Conservation (phyloP, 495 filamentous ascomycete species). For the Evernia prunastri region DNA sequence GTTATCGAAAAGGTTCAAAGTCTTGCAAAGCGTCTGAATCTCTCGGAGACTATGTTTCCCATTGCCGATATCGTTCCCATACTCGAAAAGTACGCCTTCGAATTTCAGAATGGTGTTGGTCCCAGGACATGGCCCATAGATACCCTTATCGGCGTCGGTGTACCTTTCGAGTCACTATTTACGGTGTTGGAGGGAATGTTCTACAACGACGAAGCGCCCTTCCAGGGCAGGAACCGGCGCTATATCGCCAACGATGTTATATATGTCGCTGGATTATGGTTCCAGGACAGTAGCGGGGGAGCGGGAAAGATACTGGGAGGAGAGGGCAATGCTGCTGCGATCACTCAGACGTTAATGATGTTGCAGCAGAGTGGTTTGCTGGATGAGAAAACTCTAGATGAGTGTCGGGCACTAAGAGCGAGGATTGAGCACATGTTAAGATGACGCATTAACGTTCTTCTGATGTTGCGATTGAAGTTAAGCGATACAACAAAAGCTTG, state of each 20-base stretch:
- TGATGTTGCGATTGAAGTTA: constrained; percentile 6
- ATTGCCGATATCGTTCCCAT: constrained; percentile 58
- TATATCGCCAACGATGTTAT: constrained; percentile 56
- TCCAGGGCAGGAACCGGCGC: constrained; percentile 57
- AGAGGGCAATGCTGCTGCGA: constrained; percentile 42
- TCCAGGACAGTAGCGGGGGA: constrained; percentile 49
- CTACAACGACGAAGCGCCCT: constrained; percentile 78
- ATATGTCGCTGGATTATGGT: constrained; percentile 58
- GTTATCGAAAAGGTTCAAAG: constrained; percentile 66
- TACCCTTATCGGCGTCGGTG: constrained; percentile 67
- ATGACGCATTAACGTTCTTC: constrained; percentile 26
- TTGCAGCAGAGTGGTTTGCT: constrained; percentile 33
- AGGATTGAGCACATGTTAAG: constrained; percentile 42
- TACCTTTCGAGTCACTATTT: constrained; percentile 68
- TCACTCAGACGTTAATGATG: constrained; percentile 42
- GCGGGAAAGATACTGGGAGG: constrained; percentile 49
- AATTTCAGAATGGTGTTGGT: constrained; percentile 59
- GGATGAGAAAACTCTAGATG: constrained; percentile 21
- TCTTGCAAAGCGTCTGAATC: constrained; percentile 70
- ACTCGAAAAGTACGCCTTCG: constrained; percentile 69
- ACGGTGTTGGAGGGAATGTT: constrained; percentile 75
- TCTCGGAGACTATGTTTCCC: constrained; percentile 75
- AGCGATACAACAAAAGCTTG: constrained; percentile 14
- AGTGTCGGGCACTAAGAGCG: constrained; percentile 37
- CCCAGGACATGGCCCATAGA: constrained; percentile 76